Percentiles rank a stretch among this genome's conserved stretches.
Evolutionary conservation across 2,329 filamentous ascomycete species (phyloP).

Genomic region (Botrytis galanthina): DNA sequence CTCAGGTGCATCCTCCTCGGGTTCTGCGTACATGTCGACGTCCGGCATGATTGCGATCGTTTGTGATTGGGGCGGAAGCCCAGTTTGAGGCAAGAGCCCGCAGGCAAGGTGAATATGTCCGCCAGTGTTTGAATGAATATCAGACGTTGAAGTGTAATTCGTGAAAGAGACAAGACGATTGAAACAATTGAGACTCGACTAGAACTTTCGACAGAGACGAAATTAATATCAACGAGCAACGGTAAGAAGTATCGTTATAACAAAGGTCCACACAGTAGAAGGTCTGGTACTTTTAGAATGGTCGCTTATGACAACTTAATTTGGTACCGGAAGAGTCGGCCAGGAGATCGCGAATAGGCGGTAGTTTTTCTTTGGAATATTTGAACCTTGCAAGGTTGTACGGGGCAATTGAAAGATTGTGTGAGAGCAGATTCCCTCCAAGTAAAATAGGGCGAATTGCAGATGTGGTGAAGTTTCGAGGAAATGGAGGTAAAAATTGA

Average conservation of each 20-base stretch:
- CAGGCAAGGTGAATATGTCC: constrained; percentile 17
- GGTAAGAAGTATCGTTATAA: constrained; percentile 6
- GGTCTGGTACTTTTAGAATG: constrained; percentile 16
- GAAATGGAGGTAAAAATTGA: not conserved
- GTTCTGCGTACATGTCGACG: constrained; percentile 46
- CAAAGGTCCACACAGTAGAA: constrained; percentile 16
- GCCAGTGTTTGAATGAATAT: constrained; percentile 17
- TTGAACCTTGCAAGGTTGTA: constrained; percentile 14
- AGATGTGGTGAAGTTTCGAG: not conserved
- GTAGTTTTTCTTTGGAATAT: not conserved
- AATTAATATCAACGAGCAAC: constrained; percentile 8
- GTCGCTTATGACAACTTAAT: constrained; percentile 22
- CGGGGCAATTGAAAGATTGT: not conserved
- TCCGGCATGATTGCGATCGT: constrained; percentile 19
- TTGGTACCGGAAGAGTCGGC: constrained; percentile 22
- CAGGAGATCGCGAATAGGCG: constrained; percentile 18
- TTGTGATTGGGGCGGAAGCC: constrained; percentile 19
- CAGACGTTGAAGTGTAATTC: not conserved
- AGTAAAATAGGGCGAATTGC: too few species aligned
- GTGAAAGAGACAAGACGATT: not conserved
- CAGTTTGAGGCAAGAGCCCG: constrained; percentile 22
- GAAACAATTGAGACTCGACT: constrained; percentile 9
- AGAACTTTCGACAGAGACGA: not conserved
- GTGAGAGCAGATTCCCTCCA: not conserved
- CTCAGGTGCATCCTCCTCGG: constrained; percentile 41